A percentile compares a stretch with the other conserved stretches of the same genome.
Conservation (phyloP, 176 grass and related monocot species). For the Raddia distichophylla region DNA sequence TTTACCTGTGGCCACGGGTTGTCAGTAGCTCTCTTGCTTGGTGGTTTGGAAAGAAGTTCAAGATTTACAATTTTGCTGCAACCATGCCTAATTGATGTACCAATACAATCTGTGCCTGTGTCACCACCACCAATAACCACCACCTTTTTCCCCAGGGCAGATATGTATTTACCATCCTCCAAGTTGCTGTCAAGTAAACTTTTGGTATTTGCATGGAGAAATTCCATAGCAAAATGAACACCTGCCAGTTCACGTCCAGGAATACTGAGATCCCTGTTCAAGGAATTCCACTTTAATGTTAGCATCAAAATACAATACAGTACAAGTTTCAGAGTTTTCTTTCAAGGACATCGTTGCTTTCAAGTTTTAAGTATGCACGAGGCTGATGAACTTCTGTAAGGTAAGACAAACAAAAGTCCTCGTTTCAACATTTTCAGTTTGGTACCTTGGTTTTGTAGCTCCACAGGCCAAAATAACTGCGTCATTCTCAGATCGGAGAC, state of each 20-base stretch:
- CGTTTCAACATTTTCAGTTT: slow-evolving; percentile 4
- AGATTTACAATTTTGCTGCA: slow-evolving; percentile 83
- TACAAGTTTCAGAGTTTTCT: background rate
- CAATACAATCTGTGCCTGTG: slow-evolving; percentile 96
- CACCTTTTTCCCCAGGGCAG: slow-evolving; percentile 94
- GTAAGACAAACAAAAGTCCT: slow-evolving; percentile 1
- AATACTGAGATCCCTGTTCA: slow-evolving; percentile 79
- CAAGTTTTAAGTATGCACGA: slow-evolving; percentile 9
- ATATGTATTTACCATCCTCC: slow-evolving; percentile 92
- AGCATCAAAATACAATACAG: slow-evolving; percentile 33
- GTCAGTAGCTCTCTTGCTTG: slow-evolving; percentile 64
- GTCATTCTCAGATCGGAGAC: slow-evolving; percentile 67
- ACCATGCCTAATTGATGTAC: slow-evolving; percentile 93
- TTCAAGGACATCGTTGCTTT: background rate
- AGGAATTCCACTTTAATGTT: slow-evolving; percentile 27
- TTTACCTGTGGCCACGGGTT: slow-evolving; percentile 98
- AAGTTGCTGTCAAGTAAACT: slow-evolving; percentile 97
- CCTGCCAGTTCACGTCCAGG: slow-evolving; percentile 79
- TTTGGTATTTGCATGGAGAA: slow-evolving; percentile 96
- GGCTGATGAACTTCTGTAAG: slow-evolving; percentile 9
- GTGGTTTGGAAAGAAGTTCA: slow-evolving; percentile 83
- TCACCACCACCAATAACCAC: slow-evolving; percentile 99
- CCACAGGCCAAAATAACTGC: slow-evolving; percentile 90
- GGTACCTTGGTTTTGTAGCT: slow-evolving; percentile 90
- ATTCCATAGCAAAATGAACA: slow-evolving; percentile 97